Evolutionary conservation across 140 eudicot species (phyloP).

Genomic region (Ambrosia hybrid): DNA sequence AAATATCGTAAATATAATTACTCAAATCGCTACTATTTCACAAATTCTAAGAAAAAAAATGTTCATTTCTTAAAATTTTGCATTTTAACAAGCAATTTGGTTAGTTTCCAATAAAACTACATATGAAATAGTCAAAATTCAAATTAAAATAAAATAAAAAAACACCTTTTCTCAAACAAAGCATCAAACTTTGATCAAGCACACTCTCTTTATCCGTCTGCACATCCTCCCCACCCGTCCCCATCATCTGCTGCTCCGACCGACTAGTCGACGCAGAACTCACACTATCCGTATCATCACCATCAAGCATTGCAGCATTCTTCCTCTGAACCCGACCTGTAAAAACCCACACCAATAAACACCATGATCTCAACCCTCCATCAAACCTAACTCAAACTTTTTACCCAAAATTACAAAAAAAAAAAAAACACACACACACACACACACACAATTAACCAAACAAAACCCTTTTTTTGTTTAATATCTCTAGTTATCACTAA

Average conservation of each 20-base stretch:
- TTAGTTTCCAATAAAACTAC: background rate
- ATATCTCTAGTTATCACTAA: too few relatives aligned
- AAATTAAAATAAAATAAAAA: background rate
- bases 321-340: conserved; percentile 68
- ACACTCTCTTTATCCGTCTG: conserved; percentile 58
- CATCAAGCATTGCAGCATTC: conserved; percentile 80
- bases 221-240: conserved; percentile 47
- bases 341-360: conserved; percentile 14
- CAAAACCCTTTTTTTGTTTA: background rate
- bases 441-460: background rate
- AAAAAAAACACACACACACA: too few relatives aligned
- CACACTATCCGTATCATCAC: conserved; percentile 75
- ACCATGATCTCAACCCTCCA: conserved; percentile 2
- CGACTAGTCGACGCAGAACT: conserved; percentile 66
- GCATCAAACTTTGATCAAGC: conserved; percentile 73
- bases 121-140: too few relatives aligned
- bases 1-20: background rate
- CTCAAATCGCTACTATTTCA: too few relatives aligned
- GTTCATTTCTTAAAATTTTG: background rate
- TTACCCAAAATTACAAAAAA: background rate
- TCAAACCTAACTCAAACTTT: conserved; percentile 1
- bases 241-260: conserved; percentile 50
- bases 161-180: conserved; percentile 82
- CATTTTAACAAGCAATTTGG: conserved; percentile 2
- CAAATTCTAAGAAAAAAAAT: too few relatives aligned